Evolutionary conservation across 1,284 basidiomycete genomes (phyloP).

Genomic region (Cryptococcus floricola): DNA sequence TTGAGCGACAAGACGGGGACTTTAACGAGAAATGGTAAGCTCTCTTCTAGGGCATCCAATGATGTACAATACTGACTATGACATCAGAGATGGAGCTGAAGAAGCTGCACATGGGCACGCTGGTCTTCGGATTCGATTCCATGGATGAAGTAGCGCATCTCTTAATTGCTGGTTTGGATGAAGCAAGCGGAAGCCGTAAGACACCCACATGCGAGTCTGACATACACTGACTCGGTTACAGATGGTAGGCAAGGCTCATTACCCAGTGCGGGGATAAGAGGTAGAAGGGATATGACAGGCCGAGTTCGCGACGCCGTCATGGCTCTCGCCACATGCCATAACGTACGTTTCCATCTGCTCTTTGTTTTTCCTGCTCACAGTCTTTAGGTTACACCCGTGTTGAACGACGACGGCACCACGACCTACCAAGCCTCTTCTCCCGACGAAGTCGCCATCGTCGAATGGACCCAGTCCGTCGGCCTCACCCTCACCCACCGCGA

Average conservation of each 20-base stretch:
- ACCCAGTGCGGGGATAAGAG: slow-evolving; percentile 50
- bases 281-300: slow-evolving; percentile 89
- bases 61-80: slow-evolving; percentile 2
- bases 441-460: slow-evolving; percentile 98
- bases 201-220: neutral
- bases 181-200: slow-evolving; percentile 34
- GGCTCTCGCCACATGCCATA: slow-evolving; percentile 92
- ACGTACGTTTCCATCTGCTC: slow-evolving; percentile 56
- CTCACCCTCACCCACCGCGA: slow-evolving; percentile 82
- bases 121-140: slow-evolving; percentile 91
- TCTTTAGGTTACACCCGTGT: slow-evolving; percentile 83
- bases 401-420: slow-evolving; percentile 85
- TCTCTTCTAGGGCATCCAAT: neutral
- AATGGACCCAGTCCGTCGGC: slow-evolving; percentile 93
- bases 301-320: slow-evolving; percentile 91
- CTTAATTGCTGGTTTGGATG: slow-evolving; percentile 72
- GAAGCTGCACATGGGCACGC: slow-evolving; percentile 97
- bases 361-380: neutral
- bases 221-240: neutral
- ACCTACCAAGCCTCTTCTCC: slow-evolving; percentile 99
- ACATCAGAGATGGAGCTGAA: slow-evolving; percentile 93
- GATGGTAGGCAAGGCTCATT: slow-evolving; percentile 2
- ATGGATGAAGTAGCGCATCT: slow-evolving; percentile 98
- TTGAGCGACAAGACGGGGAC: slow-evolving; percentile 98
- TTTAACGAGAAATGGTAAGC: slow-evolving; percentile 87